A percentile compares a stretch with the other conserved stretches of the same genome.
phyloP scores from a whole-genome alignment of 139 green algal species.

The Tetradesmus obliquus region DNA sequence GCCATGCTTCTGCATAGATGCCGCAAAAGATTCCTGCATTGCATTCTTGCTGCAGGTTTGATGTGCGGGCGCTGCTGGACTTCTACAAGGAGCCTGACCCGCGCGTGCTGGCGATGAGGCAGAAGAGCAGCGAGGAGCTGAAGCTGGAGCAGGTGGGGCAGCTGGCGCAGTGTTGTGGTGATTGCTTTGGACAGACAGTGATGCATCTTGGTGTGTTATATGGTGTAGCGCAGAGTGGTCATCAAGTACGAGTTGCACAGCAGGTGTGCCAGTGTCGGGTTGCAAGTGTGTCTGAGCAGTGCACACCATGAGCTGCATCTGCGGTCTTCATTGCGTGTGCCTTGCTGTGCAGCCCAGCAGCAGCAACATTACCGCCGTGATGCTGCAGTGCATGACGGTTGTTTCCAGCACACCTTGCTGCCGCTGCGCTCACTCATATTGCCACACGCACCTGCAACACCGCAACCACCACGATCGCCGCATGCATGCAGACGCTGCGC shows the following conservation, averaged over 20 bases:
- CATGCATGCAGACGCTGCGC: constrained; percentile 61
- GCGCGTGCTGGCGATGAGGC: constrained; percentile 7
- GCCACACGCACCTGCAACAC: background rate
- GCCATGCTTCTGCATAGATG: background rate
- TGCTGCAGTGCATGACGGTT: no score
- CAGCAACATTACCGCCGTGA: no score
- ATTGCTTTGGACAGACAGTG: background rate
- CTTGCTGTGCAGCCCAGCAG: no score
- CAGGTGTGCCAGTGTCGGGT: no score
- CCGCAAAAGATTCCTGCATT: background rate
- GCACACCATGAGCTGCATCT: background rate
- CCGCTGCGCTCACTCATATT: background rate
- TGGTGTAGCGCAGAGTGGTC: no score
- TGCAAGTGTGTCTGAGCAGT: background rate
- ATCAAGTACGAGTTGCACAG: no score
- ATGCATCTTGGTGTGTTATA: background rate
- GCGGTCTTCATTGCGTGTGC: no score
- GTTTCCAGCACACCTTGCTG: background rate
- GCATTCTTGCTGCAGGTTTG: constrained; percentile 58
- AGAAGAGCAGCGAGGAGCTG: constrained; percentile 61
- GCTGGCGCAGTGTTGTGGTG: background rate
- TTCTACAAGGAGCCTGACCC: constrained; percentile 73
- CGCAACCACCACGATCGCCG: no score
- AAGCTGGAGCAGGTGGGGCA: constrained; percentile 71
- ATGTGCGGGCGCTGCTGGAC: constrained; percentile 80